phyloP scores from a whole-genome alignment of 768 basidiomycete species.

The Aureoboletus auriporus region DNA sequence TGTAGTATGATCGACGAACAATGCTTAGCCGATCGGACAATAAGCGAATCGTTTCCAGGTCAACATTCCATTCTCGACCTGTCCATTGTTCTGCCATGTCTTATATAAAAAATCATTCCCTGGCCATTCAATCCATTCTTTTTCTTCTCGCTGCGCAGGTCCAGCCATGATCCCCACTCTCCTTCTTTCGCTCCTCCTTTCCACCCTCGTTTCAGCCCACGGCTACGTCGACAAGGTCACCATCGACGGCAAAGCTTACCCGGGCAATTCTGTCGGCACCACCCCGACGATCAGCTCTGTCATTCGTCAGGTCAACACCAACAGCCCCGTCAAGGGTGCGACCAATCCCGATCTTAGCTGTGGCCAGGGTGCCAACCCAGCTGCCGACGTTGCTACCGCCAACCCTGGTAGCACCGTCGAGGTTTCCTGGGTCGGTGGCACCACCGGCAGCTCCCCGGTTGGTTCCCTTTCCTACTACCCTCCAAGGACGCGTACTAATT shows the following conservation, averaged over 20 bases:
- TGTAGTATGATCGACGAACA: no score
- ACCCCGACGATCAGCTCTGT: constrained; percentile 26
- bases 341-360: constrained; percentile 54
- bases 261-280: constrained; percentile 29
- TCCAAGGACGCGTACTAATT: background rate
- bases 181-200: constrained; percentile 12
- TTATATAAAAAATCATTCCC: no score
- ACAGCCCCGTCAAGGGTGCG: constrained; percentile 52
- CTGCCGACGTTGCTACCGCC: constrained; percentile 44
- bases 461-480: constrained; percentile 1
- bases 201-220: constrained; percentile 26
- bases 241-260: constrained; percentile 27
- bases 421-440: constrained; percentile 48
- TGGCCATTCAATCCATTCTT: background rate
- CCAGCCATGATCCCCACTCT: constrained; percentile 7
- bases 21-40: background rate
- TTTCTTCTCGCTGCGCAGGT: constrained; percentile 23
- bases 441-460: constrained; percentile 32
- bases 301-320: constrained; percentile 42
- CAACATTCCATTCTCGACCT: background rate
- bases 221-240: constrained; percentile 24
- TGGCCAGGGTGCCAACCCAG: constrained; percentile 47
- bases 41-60: background rate
- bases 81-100: background rate
- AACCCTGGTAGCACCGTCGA: constrained; percentile 54